Base-by-base conservation (phyloP, 768 basidiomycete genomes). In the Candolleomyces aberdarensis region DNA sequence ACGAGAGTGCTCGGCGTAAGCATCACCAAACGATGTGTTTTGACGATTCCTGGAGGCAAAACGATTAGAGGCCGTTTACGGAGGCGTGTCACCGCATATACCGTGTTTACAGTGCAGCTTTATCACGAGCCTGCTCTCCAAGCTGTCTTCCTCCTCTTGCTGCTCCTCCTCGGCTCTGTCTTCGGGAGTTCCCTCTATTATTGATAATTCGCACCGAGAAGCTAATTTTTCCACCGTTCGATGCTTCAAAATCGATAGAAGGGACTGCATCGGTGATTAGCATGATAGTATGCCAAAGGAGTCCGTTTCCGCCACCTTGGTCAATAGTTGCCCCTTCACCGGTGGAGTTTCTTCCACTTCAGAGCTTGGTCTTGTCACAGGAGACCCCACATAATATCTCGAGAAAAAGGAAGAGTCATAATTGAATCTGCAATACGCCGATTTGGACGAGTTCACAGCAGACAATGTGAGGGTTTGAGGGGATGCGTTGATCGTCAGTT, bases 61-160 rank as follows among this genome's bases (percentile, higher is more conserved):
- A 22, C 55, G 26, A 48, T 62, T 62, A 56, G 59, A 41, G 26
- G 26, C 11, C 46, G 5, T 43, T 47, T 20, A 2, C 43, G 17
- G 54, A 10, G 50, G 40, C 57, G 47, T n/a, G 44, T 17, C 15
- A 17, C 15, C 19, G 29, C 3, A 32, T 75, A 63, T 69, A 91
- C 92, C 92, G 65, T 93, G 89, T 77, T 94, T 93, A 72, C 92
- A 94, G 66, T 91, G 81, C 54, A 94, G 71, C 63, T 86, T 86
- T 43, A 94, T 75, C 32, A 90, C 78, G 56, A 94, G 75, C 66
- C 81, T 87, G 67, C 86, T 89, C 71, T 92, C 89, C 6, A 91
- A 75, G 52, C 82, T 77, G 64, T 92, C 89, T 10, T 70, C 66
- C 19, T 82, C 82, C 6, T 36, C 36, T 36, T 36, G 36, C 22